Evolutionary conservation across 2,329 filamentous ascomycete genomes (phyloP), one percentile per base, ranked within the genome.

Genomic region (Corinectria fuckeliana): DNA sequence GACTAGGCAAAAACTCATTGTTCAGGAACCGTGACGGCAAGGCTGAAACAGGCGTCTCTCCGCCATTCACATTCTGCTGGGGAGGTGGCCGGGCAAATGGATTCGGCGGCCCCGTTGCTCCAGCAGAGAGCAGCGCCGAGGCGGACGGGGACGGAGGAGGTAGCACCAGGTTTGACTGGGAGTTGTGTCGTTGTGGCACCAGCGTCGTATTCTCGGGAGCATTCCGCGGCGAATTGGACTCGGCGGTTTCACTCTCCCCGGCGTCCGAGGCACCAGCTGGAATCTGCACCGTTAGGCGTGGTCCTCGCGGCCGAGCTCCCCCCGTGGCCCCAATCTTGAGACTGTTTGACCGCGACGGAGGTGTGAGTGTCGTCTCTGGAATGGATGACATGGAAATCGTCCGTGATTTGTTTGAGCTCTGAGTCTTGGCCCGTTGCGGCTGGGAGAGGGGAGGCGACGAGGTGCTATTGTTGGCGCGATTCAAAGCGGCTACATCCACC

Each of bases 81-180:
- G 91, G 92, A 23, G 89, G 85, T 1, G 94, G 95, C 39, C 94
- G 85, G 7, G 95, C 95, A 75, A 98, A 99, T 0, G 95, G 95
- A 74, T 99, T 99, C 2, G 93, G 93, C 13, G 95, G 95, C 0
- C 95, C 95, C 34, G 89, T 90, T 8, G 95, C 94, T 38, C 95
- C 95, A 0, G 95, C 95, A 47, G 93, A 97, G 55, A 97, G 81
- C 6, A 98, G 82, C 2, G 92, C 88, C 20, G 91, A 91, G 2
- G 92, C 91, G 26, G 92, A 96, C 0, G 95, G 94, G 1, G 95
- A 97, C 0, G 95, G 95, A 7, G 94, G 94, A 16, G 95, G 95
- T 5, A 99, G 82, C 3, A 97, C 92, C 18, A 96, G 88, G 4
- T 85, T 84, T 14, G 85, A 83, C 68, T 89, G 86, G 5, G 84